Evolutionary conservation across 306 rosid genomes (phyloP), one percentile per base, ranked within the genome.

Genomic region (Casuarina cunninghamiana): DNA sequence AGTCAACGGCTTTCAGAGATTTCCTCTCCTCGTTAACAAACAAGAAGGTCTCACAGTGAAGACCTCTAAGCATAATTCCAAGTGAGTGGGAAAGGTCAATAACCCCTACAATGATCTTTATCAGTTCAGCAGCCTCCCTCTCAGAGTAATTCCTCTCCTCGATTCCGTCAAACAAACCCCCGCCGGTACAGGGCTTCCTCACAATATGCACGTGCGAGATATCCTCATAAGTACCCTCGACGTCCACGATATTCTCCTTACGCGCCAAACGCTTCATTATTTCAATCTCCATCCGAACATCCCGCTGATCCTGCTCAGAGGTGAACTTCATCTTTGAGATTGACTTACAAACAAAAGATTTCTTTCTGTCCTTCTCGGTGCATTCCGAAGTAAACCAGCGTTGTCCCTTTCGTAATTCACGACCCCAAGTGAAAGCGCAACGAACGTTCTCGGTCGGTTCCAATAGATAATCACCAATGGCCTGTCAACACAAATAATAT

Each of bases 201-300:
- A 93, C 98, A 79, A 93, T 93, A 82, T 93, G 97, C 49, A 93
- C 98, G 79, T 90, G 91, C 58, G 90, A 85, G 0, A 92, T 76
- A 82, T 93, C 98, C 88, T 93, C 98, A 73, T 91, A 93, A 69
- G 97, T 97, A 76, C 97, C 98, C 75, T 90, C 91, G 67, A 93
- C 90, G 78, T 97, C 87, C 78, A 93, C 98, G 54, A 93, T 91
- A 84, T 91, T 91, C 81, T 83, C 90, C 82, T 93, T 93, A 83
- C 98, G 97, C 5, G 97, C 89, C 81, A 93, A 90, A 83, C 91
- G 97, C 80, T 91, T 97, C 98, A 93, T 90, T 78, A 93, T 91
- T 89, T 93, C 97, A 86, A 93, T 93, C 78, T 93, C 98, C 84
- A 97, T 86, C 80, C 98, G 81, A 38, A 93, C 98, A 60, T 93